phyloP scores from a whole-genome alignment of 2,329 filamentous ascomycete species.

The Colletotrichum siamense region DNA sequence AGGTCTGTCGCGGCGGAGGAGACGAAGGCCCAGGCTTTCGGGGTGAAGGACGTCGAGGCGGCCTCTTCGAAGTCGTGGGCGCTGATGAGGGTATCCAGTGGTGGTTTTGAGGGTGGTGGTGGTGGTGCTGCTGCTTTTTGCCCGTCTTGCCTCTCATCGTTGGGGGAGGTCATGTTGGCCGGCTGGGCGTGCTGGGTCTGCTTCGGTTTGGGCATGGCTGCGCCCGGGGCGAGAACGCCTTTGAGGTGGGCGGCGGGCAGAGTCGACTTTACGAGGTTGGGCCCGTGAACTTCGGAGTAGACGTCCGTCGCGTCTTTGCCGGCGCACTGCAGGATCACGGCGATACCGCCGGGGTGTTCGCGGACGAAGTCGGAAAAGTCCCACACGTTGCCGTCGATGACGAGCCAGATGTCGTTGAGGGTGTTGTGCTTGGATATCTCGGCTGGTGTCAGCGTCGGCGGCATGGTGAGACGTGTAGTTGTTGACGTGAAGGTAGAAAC shows the following conservation, averaged over 20 bases:
- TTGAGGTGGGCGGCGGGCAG: conserved; percentile 51
- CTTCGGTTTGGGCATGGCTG: neutral
- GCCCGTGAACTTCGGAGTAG: conserved; percentile 57
- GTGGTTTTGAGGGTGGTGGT: conserved; percentile 40
- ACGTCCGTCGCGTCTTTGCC: conserved; percentile 58
- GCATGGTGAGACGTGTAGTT: neutral
- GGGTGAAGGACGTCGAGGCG: conserved; percentile 58
- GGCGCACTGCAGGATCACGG: conserved; percentile 54
- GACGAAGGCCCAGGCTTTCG: conserved; percentile 74
- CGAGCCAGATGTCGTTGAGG: conserved; percentile 65
- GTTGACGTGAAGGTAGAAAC: neutral
- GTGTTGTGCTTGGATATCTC: conserved; percentile 53
- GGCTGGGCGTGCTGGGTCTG: conserved; percentile 27
- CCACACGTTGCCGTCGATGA: conserved; percentile 69
- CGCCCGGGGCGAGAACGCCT: conserved; percentile 42
- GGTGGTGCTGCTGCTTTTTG: neutral
- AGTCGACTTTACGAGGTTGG: conserved; percentile 42
- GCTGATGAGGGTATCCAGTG: conserved; percentile 60
- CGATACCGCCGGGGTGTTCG: conserved; percentile 39
- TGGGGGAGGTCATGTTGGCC: conserved; percentile 25
- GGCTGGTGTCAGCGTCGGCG: conserved; percentile 37
- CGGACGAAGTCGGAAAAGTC: conserved; percentile 68
- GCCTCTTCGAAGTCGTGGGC: conserved; percentile 65
- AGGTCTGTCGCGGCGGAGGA: conserved; percentile 69
- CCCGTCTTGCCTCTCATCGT: neutral